Conservation (phyloP, 768 basidiomycete genomes). For the Coprinopsis sp. region DNA sequence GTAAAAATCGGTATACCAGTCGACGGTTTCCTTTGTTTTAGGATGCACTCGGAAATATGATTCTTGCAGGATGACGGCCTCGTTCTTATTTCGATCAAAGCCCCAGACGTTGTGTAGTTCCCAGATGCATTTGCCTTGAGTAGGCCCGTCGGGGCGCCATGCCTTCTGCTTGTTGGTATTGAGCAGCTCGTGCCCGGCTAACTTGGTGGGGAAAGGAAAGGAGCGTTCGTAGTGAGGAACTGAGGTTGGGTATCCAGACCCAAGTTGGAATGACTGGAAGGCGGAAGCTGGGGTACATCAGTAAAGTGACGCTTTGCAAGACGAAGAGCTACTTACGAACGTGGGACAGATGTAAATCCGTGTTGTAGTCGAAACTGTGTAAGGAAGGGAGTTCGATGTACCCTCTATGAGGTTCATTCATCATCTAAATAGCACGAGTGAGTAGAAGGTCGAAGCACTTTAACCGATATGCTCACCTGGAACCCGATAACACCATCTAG, state of each 20-base stretch:
- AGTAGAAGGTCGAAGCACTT: not conserved
- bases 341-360: slow-evolving; percentile 81
- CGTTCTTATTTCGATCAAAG: slow-evolving; percentile 63
- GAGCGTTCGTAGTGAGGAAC: slow-evolving; percentile 81
- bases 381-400: slow-evolving; percentile 82
- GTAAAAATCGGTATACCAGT: slow-evolving; percentile 87
- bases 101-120: slow-evolving; percentile 93
- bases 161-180: slow-evolving; percentile 57
- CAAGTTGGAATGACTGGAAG: slow-evolving; percentile 88
- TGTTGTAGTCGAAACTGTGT: slow-evolving; percentile 89
- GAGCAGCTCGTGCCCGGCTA: slow-evolving; percentile 51
- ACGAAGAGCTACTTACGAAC: slow-evolving; percentile 52
- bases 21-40: slow-evolving; percentile 55
- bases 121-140: slow-evolving; percentile 73
- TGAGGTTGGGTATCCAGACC: slow-evolving; percentile 75
- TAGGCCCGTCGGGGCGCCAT: slow-evolving; percentile 76
- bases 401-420: slow-evolving; percentile 94
- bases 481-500: slow-evolving; percentile 84
- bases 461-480: slow-evolving; percentile 52
- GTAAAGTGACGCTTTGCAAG: not conserved
- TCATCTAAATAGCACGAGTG: slow-evolving; percentile 45
- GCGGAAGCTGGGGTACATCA: slow-evolving; percentile 56
- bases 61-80: slow-evolving; percentile 74
- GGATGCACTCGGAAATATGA: slow-evolving; percentile 81
- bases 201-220: slow-evolving; percentile 82